These are phyloP conservation scores for Phytopythium vexans DNA, from an alignment of 352 stramenopile genomes.

Conservation along the genomic window DNA sequence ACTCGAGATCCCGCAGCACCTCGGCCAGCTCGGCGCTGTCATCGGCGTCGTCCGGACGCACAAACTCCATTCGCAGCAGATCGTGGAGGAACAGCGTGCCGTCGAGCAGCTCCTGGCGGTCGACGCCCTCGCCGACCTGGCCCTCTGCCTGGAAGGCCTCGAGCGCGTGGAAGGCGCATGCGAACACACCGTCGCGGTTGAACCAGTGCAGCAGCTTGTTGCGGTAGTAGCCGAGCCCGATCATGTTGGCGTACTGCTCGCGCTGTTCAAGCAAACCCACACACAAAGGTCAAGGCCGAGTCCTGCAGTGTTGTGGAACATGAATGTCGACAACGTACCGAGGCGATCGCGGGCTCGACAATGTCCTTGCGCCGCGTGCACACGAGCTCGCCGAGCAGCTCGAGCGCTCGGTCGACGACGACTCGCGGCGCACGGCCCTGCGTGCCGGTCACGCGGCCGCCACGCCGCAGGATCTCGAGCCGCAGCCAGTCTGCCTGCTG, in stretches of 20 bases:
- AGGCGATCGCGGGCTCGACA: conserved; percentile 73
- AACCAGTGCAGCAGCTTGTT: conserved; percentile 89
- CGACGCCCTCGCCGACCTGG: conserved; percentile 19
- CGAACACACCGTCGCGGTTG: conserved; percentile 71
- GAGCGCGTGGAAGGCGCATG: conserved; percentile 71
- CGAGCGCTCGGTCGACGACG: conserved; percentile 63
- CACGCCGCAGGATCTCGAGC: conserved; percentile 62
- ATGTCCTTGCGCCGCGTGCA: conserved; percentile 71
- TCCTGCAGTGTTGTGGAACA: neutral
- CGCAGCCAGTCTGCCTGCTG: conserved; percentile 74
- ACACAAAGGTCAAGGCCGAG: neutral
- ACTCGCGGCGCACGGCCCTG: conserved; percentile 64
- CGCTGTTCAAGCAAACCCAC: conserved; percentile 25
- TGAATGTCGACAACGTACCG: conserved; percentile 27
- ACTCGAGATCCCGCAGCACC: conserved; percentile 35
- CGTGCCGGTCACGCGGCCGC: conserved; percentile 65
- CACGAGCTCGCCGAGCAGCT: conserved; percentile 68
- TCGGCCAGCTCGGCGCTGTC: conserved; percentile 39
- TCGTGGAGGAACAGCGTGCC: conserved; percentile 68
- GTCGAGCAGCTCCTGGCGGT: conserved; percentile 52
- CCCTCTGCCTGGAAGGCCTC: conserved; percentile 31
- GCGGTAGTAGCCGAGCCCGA: conserved; percentile 83
- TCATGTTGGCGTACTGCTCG: conserved; percentile 85
- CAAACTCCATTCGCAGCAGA: conserved; percentile 79
- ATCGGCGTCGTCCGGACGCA: conserved; percentile 58